A percentile compares a stretch with the other conserved stretches of the same genome.
Evolutionary conservation across 805 yeast genomes (phyloP).

Genomic region (Myxozyma kluyveri): DNA sequence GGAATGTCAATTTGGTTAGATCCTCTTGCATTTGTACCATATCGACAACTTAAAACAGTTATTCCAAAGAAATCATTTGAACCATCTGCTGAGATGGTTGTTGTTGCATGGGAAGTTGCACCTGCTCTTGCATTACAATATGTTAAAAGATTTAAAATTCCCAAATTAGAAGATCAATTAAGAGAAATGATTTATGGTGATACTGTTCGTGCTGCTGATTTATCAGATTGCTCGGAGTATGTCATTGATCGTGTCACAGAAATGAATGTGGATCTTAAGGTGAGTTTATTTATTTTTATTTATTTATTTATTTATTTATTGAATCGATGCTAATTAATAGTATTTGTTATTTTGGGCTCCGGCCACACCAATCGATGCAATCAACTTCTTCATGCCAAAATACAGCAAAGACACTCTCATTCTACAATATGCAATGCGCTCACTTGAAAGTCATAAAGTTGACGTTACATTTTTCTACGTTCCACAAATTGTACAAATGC

Average conservation of each 20-base stretch:
- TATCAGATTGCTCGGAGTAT: constrained; percentile 59
- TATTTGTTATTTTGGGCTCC: constrained; percentile 64
- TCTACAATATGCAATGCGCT: constrained; percentile 84
- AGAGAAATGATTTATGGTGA: constrained; percentile 48
- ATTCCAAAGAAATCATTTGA: constrained; percentile 25
- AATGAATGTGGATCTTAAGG: constrained; percentile 19
- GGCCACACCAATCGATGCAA: constrained; percentile 77
- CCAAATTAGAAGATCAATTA: constrained; percentile 43
- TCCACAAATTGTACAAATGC: constrained; percentile 93
- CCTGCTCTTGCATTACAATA: constrained; percentile 73
- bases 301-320: background rate
- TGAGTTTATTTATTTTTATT: background rate
- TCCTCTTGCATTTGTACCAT: constrained; percentile 47
- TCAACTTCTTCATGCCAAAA: constrained; percentile 76
- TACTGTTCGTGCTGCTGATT: constrained; percentile 58
- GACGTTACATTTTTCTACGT: constrained; percentile 91
- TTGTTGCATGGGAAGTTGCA: constrained; percentile 57
- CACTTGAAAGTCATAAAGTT: constrained; percentile 83
- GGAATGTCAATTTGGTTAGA: constrained; percentile 75
- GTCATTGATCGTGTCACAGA: constrained; percentile 39
- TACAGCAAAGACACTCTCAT: constrained; percentile 62
- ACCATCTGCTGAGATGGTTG: constrained; percentile 24
- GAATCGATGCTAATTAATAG: background rate
- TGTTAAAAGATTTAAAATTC: constrained; percentile 54
- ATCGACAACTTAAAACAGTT: constrained; percentile 18